Conservation (phyloP, 2,329 filamentous ascomycete species). For the Amylocarpus encephaloides region DNA sequence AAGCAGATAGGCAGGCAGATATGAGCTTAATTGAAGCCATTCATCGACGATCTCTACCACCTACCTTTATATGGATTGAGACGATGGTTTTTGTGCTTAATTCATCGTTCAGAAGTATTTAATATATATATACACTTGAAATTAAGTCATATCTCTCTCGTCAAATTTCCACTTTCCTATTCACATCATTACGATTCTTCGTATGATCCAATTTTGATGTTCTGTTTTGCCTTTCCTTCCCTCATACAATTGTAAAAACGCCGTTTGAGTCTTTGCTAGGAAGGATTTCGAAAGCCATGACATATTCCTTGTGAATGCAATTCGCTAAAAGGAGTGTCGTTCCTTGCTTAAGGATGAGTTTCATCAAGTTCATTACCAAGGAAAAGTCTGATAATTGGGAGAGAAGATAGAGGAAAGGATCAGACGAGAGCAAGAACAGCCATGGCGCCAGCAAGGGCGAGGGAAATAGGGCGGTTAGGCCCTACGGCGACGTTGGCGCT, state of each 20-base stretch:
- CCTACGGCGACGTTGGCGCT: slow-evolving; percentile 17
- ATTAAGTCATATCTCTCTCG: not conserved
- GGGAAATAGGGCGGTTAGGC: slow-evolving; percentile 22
- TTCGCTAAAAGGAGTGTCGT: not conserved
- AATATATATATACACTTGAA: slow-evolving; percentile 3
- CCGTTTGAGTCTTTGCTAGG: not conserved
- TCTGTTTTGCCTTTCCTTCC: not conserved
- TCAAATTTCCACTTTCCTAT: not conserved
- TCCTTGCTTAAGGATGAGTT: too few species aligned
- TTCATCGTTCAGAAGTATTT: not conserved
- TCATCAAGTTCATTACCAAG: not conserved
- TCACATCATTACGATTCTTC: not conserved
- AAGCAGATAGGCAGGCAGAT: too few species aligned
- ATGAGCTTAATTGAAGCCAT: too few species aligned
- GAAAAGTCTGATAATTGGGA: not conserved
- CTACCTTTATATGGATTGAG: too few species aligned
- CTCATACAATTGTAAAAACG: not conserved
- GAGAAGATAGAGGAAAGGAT: not conserved
- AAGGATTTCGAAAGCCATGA: not conserved
- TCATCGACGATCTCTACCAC: too few species aligned
- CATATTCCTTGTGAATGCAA: not conserved
- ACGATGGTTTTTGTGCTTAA: not conserved
- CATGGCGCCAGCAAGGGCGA: slow-evolving; percentile 25
- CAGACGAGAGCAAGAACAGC: slow-evolving; percentile 27
- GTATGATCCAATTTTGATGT: not conserved